Conservation (phyloP, 1,284 basidiomycete genomes). For the Hemileia vastatrix region DNA sequence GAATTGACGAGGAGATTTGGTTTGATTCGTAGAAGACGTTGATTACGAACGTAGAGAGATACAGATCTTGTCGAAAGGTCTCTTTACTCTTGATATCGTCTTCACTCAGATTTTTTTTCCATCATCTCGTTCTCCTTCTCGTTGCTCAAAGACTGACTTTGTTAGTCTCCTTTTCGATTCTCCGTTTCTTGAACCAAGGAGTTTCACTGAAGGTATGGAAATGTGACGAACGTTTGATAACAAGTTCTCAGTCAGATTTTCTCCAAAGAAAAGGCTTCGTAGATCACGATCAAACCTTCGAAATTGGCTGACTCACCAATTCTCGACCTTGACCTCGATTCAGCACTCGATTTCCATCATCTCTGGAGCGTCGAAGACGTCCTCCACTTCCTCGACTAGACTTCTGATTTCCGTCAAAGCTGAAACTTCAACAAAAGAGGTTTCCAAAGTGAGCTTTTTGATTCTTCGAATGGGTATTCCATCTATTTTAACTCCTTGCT, state of each 20-base stretch:
- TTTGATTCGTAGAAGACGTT: no score
- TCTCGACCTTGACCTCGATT: not conserved
- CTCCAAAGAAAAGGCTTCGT: not conserved
- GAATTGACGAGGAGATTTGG: no score
- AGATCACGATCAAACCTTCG: no score
- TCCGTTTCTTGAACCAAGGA: no score
- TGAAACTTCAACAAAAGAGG: not conserved
- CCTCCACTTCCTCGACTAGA: not conserved
- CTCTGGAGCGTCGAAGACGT: not conserved
- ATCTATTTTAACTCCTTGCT: not conserved
- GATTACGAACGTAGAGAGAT: no score
- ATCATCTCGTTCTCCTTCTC: no score
- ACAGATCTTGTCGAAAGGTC: no score
- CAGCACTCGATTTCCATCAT: not conserved
- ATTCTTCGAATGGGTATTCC: not conserved
- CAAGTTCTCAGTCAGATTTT: not conserved
- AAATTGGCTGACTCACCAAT: no score
- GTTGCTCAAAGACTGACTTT: not conserved
- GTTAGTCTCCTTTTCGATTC: not conserved
- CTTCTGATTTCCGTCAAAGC: not conserved
- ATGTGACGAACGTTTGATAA: no score
- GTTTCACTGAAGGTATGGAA: no score
- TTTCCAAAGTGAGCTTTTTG: not conserved
- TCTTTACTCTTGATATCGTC: no score
- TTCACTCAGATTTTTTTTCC: no score